These are phyloP conservation scores for Ogataea haglerorum DNA, from an alignment of 805 yeast species.

Conservation along the genomic window DNA sequence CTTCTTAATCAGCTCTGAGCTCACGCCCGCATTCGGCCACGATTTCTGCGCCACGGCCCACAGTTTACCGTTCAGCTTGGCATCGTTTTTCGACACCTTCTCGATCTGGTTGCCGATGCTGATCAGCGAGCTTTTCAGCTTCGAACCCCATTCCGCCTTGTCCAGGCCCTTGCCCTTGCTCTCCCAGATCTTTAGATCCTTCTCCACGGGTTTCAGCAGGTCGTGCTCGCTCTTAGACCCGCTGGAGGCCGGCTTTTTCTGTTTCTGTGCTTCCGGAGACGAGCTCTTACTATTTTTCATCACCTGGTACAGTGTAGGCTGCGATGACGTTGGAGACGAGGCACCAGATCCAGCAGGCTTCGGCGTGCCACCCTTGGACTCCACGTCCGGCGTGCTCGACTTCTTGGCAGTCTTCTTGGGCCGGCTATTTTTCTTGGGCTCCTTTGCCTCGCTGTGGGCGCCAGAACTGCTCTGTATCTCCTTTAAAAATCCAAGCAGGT, in stretches of 20 bases:
- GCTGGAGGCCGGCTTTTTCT: conserved; percentile 11
- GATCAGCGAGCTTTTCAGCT: conserved; percentile 28
- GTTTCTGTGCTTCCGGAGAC: conserved; percentile 3
- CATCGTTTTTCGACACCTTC: conserved; percentile 19
- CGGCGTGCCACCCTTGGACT: conserved; percentile 16
- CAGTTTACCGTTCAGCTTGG: conserved; percentile 24
- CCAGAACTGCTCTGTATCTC: conserved; percentile 34
- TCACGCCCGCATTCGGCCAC: conserved; percentile 35
- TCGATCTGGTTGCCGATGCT: conserved; percentile 33
- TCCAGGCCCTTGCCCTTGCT: conserved; percentile 33
- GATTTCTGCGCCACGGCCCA: conserved; percentile 32
- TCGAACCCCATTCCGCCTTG: conserved; percentile 31
- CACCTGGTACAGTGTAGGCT: conserved; percentile 23
- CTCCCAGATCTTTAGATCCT: conserved; percentile 30
- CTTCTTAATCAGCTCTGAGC: conserved; percentile 29
- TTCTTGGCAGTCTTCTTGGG: conserved; percentile 25
- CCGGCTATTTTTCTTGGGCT: conserved; percentile 18
- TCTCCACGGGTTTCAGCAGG: conserved; percentile 27
- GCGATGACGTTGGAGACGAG: conserved; percentile 13
- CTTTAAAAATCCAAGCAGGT: conserved; percentile 64
- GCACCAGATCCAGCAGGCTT: conserved; percentile 13
- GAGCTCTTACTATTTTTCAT: conserved; percentile 14
- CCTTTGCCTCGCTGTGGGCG: conserved; percentile 6
- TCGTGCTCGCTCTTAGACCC: conserved; percentile 21
- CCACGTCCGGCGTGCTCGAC: conserved; percentile 25